Evolutionary conservation across 2,329 filamentous ascomycete genomes (phyloP).

Genomic region (Trichoderma endophyticum): DNA sequence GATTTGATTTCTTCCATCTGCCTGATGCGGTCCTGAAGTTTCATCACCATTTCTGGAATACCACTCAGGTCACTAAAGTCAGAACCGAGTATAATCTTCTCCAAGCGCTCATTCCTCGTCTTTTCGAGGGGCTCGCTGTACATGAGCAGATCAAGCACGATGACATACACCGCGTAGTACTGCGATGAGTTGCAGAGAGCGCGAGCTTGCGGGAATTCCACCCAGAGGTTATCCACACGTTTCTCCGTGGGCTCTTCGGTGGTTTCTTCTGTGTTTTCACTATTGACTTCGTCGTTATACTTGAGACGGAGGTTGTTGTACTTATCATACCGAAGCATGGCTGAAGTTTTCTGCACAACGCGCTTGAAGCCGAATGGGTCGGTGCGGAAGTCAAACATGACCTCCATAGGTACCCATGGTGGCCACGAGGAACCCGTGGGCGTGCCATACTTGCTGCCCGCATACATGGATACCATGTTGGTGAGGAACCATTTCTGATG

Average conservation of each 20-base stretch:
- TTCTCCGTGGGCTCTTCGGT: conserved; percentile 61
- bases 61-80: conserved; percentile 97
- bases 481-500: conserved; percentile 86
- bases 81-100: conserved; percentile 98
- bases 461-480: conserved; percentile 86
- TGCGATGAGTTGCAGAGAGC: conserved; percentile 97
- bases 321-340: conserved; percentile 92
- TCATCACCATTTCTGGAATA: conserved; percentile 87
- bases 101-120: conserved; percentile 88
- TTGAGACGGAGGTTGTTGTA: conserved; percentile 96
- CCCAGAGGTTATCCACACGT: conserved; percentile 93
- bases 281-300: conserved; percentile 89
- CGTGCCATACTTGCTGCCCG: conserved; percentile 88
- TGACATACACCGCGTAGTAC: conserved; percentile 98
- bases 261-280: conserved; percentile 48
- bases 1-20: conserved; percentile 95
- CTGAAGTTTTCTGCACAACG: conserved; percentile 94
- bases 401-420: conserved; percentile 96
- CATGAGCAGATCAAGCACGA: conserved; percentile 90
- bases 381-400: conserved; percentile 93
- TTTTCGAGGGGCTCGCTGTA: conserved; percentile 97
- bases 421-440: conserved; percentile 86
- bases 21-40: conserved; percentile 85
- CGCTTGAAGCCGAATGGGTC: conserved; percentile 98
- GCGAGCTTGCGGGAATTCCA: conserved; percentile 90